Percentiles rank a stretch among this genome's conserved stretches.
Conservation (phyloP, 2,329 filamentous ascomycete genomes). For the Dendrostoma leiphaemia region DNA sequence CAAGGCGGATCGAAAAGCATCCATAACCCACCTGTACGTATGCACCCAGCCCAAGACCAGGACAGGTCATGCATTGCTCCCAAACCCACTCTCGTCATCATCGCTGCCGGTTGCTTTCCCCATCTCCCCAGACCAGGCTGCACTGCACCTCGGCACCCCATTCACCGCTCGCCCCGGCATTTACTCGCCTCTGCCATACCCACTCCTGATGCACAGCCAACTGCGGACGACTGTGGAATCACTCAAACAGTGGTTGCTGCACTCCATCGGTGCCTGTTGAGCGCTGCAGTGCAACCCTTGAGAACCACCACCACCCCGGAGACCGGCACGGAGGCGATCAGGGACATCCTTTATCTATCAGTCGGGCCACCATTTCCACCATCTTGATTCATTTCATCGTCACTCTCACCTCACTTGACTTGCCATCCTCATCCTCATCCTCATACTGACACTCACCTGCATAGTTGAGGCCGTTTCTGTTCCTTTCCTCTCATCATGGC, state of each 20-base stretch:
- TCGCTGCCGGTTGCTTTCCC: background rate
- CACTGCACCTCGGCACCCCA: background rate
- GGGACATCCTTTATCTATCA: background rate
- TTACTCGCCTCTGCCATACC: background rate
- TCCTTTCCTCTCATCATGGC: constrained; percentile 36
- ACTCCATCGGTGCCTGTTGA: no score
- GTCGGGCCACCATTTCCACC: background rate
- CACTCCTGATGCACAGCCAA: no score
- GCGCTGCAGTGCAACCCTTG: background rate
- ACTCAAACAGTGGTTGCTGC: no score
- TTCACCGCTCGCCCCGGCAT: constrained; percentile 2
- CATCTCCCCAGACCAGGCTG: background rate
- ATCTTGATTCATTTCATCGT: background rate
- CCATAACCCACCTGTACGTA: background rate
- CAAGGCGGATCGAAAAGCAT: background rate
- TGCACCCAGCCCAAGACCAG: no score
- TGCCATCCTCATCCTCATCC: background rate
- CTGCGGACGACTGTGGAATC: no score
- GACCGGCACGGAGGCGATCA: background rate
- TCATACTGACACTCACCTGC: no score
- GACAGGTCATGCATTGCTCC: background rate
- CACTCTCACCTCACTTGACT: background rate
- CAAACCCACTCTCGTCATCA: background rate
- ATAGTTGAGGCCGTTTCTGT: no score
- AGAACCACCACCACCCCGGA: background rate